A percentile compares a stretch with the other conserved stretches of the same genome.
Evolutionary conservation across 371 early-diverging fungal species (phyloP).

Genomic region (Funneliformis caledonium): DNA sequence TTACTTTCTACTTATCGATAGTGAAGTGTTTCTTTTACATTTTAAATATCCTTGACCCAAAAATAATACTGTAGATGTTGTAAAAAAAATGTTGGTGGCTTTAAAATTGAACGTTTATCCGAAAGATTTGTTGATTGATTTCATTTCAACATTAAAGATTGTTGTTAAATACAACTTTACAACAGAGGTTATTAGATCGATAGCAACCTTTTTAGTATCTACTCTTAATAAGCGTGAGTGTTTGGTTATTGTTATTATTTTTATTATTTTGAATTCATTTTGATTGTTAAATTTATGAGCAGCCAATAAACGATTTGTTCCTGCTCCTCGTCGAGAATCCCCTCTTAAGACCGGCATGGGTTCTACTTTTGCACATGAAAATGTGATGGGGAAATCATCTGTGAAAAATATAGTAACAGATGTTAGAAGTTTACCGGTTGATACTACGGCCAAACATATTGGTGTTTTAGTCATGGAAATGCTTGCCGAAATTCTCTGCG

Average conservation of each 20-base stretch:
- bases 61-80: conserved; percentile 51
- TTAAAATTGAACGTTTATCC: conserved; percentile 66
- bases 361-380: not conserved
- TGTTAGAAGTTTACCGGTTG: conserved; percentile 44
- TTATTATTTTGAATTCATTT: not conserved
- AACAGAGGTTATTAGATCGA: conserved; percentile 65
- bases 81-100: conserved; percentile 66
- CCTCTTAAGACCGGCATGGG: not conserved
- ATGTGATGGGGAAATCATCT: not conserved
- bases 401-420: conserved; percentile 49
- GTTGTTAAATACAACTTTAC: conserved; percentile 65
- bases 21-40: conserved; percentile 38
- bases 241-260: not conserved
- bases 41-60: not conserved
- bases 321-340: conserved; percentile 32
- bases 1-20: not conserved
- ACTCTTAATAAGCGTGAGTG: conserved; percentile 63
- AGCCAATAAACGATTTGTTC: not conserved
- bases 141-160: conserved; percentile 61
- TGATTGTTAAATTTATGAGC: not conserved
- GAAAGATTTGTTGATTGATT: conserved; percentile 57
- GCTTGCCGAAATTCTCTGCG: conserved; percentile 70
- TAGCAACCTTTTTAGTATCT: conserved; percentile 72
- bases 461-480: conserved; percentile 76
- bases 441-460: conserved; percentile 56